Conservation (phyloP, 306 rosid genomes). For the Hippophae rhamnoides region DNA sequence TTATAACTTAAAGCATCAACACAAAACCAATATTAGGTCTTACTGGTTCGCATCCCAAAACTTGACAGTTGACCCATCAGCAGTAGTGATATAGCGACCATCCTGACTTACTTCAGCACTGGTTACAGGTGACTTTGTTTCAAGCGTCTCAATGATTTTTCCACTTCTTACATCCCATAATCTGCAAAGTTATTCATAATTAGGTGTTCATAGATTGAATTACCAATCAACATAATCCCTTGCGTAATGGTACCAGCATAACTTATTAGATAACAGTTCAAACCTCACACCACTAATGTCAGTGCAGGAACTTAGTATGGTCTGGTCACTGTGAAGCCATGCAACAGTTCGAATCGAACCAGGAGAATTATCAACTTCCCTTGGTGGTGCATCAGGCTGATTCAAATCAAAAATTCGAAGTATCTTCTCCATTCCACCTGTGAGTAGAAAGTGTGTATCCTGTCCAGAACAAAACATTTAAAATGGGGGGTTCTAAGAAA, state of each 20-base stretch:
- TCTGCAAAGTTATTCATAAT: conserved; percentile 36
- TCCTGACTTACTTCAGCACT: conserved; percentile 99
- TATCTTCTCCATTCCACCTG: conserved; percentile 88
- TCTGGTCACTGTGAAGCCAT: conserved; percentile 96
- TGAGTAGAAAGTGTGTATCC: conserved; percentile 84
- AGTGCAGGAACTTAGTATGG: conserved; percentile 89
- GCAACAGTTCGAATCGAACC: conserved; percentile 93
- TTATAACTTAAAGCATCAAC: conserved; percentile 20
- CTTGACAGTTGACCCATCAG: conserved; percentile 89
- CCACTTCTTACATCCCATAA: conserved; percentile 95
- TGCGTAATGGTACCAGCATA: not conserved
- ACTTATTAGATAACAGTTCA: not conserved
- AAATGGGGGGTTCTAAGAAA: conserved; percentile 3
- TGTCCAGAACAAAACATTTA: conserved; percentile 23
- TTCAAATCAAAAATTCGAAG: conserved; percentile 88
- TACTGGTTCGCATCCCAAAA: conserved; percentile 98
- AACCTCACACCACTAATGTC: conserved; percentile 98
- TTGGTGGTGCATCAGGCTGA: conserved; percentile 90
- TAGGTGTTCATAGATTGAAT: not conserved
- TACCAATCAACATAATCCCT: not conserved
- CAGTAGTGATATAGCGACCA: conserved; percentile 93
- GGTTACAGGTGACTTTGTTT: conserved; percentile 81
- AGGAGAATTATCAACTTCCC: conserved; percentile 90
- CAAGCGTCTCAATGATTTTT: conserved; percentile 80
- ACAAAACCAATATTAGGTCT: too few relatives aligned